These are phyloP conservation scores for Anthoceros angustus DNA, from an alignment of 225 moss, liverwort and hornwort genomes.

Conservation along the genomic window DNA sequence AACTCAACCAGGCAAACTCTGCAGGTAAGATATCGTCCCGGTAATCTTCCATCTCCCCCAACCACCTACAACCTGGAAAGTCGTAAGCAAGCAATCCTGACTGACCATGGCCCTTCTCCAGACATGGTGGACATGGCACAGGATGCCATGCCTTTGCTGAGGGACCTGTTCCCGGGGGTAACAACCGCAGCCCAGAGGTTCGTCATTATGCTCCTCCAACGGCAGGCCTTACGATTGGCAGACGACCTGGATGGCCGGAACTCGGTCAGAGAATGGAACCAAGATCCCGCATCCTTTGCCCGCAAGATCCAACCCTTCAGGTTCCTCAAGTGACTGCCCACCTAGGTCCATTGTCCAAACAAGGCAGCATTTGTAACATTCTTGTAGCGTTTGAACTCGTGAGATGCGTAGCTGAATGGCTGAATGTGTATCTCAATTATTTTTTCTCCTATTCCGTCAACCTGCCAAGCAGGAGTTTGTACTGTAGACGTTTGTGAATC, in stretches of 20 bases:
- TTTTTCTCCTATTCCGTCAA: too few species aligned
- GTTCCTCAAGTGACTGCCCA: conserved; percentile 4
- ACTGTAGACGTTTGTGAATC: too few species aligned
- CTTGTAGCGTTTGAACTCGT: too few species aligned
- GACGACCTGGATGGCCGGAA: conserved; percentile 78
- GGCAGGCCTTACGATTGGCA: conserved; percentile 57
- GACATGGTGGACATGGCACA: conserved; percentile 48
- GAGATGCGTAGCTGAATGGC: too few species aligned
- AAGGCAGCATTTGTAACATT: too few species aligned
- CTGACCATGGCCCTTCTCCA: conserved; percentile 12
- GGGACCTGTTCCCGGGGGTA: conserved; percentile 64
- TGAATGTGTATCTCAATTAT: too few species aligned
- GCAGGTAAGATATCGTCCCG: conserved; percentile 23
- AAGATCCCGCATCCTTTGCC: conserved; percentile 28
- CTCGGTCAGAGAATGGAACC: conserved; percentile 35
- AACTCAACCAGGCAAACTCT: conserved; percentile 32
- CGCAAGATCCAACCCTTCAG: conserved; percentile 20
- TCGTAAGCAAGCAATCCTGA: too few species aligned
- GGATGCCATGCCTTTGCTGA: conserved; percentile 30
- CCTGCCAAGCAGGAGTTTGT: too few species aligned
- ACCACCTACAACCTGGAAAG: too few species aligned
- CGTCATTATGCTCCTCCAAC: conserved; percentile 47
- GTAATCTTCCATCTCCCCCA: background rate
- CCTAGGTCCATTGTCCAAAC: too few species aligned
- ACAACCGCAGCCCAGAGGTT: conserved; percentile 56